Evolutionary conservation across 768 basidiomycete genomes (phyloP).

Genomic region (Daedalea quercina): DNA sequence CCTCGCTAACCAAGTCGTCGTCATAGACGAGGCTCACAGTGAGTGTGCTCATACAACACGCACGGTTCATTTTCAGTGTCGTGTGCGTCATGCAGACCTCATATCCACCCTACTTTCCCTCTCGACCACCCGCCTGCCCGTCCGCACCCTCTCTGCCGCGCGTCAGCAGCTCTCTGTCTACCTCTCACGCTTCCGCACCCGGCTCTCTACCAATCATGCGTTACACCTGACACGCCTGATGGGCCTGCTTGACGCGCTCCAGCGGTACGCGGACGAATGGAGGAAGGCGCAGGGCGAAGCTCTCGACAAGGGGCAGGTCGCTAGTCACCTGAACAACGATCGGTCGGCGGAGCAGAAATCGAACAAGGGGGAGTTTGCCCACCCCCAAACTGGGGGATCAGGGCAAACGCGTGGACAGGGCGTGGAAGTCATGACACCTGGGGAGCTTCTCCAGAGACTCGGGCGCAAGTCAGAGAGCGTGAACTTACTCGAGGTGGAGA

Average conservation of each 20-base stretch:
- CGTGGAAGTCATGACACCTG: slow-evolving; percentile 61
- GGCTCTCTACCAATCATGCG: slow-evolving; percentile 65
- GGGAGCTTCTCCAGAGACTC: slow-evolving; percentile 54
- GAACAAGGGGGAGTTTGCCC: background rate
- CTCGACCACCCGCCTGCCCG: slow-evolving; percentile 64
- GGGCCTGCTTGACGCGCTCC: slow-evolving; percentile 63
- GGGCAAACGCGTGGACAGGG: slow-evolving; percentile 19
- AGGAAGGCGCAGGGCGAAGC: slow-evolving; percentile 23
- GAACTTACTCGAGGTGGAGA: slow-evolving; percentile 78
- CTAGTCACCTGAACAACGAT: slow-evolving; percentile 8
- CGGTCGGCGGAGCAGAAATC: background rate
- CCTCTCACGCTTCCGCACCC: slow-evolving; percentile 68
- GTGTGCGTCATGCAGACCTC: slow-evolving; percentile 46
- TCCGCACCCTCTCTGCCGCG: slow-evolving; percentile 49
- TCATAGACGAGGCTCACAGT: slow-evolving; percentile 98
- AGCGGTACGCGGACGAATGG: slow-evolving; percentile 54
- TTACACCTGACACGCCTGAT: slow-evolving; percentile 78
- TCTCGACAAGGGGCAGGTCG: slow-evolving; percentile 10
- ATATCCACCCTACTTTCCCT: slow-evolving; percentile 86
- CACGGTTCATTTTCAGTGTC: background rate
- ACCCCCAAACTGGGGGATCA: slow-evolving; percentile 3
- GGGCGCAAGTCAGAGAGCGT: slow-evolving; percentile 67
- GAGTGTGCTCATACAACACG: slow-evolving; percentile 21
- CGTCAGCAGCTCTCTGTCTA: slow-evolving; percentile 74
- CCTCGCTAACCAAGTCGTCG: slow-evolving; percentile 75